Percentiles rank a stretch among this genome's conserved stretches.
Conservation (phyloP, 805 yeast species). For the Sungouiella blattae region DNA sequence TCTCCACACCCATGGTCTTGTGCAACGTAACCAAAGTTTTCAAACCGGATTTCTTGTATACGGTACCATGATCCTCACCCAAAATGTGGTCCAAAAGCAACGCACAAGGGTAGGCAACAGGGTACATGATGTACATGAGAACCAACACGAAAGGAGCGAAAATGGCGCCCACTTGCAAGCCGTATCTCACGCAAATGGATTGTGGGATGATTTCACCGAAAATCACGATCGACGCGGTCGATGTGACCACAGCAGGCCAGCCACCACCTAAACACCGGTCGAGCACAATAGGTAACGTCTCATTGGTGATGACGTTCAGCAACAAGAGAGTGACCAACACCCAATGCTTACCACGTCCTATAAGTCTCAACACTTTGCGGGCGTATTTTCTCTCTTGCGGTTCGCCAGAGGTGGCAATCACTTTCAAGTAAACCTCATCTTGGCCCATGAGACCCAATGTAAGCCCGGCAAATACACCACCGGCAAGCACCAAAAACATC, state of each 20-base stretch:
- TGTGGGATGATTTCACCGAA: conserved; percentile 98
- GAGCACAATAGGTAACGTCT: conserved; percentile 88
- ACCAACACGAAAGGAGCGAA: conserved; percentile 83
- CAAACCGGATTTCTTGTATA: conserved; percentile 87
- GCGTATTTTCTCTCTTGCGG: conserved; percentile 65
- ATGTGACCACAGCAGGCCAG: conserved; percentile 90
- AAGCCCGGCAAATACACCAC: conserved; percentile 90
- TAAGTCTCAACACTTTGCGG: conserved; percentile 62
- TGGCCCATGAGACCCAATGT: conserved; percentile 98
- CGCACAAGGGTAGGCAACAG: conserved; percentile 90
- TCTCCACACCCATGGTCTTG: conserved; percentile 90
- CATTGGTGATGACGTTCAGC: conserved; percentile 89
- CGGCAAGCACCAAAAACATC: conserved; percentile 60
- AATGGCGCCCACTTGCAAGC: conserved; percentile 84
- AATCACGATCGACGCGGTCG: conserved; percentile 89
- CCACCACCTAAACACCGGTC: conserved; percentile 96
- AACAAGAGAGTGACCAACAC: conserved; percentile 83
- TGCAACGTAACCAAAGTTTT: conserved; percentile 92
- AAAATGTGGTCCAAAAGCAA: conserved; percentile 70
- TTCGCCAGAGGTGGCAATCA: conserved; percentile 85
- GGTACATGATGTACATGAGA: conserved; percentile 87
- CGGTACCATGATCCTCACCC: conserved; percentile 96
- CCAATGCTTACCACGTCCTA: conserved; percentile 92
- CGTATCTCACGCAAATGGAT: conserved; percentile 87
- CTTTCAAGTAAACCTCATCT: conserved; percentile 91